Evolutionary conservation across 768 basidiomycete genomes (phyloP).

Genomic region (Pleurotus giganteus): DNA sequence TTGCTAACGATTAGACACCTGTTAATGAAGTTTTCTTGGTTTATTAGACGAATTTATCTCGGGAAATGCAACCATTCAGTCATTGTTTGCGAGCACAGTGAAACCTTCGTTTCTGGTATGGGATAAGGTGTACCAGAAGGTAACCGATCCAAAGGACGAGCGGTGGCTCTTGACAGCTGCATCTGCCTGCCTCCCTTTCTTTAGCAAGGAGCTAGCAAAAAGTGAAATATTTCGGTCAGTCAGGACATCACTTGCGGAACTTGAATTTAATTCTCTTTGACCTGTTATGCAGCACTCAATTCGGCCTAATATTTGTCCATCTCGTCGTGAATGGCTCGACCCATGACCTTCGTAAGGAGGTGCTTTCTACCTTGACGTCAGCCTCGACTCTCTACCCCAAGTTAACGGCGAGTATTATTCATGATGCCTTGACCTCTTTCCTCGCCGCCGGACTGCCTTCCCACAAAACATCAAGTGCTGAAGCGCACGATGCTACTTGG

Average conservation of each 20-base stretch:
- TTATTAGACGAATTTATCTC: slow-evolving; percentile 42
- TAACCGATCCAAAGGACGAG: slow-evolving; percentile 60
- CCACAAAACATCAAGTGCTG: slow-evolving; percentile 21
- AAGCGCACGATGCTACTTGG: slow-evolving; percentile 33
- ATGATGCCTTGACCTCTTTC: slow-evolving; percentile 54
- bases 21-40: slow-evolving; percentile 10
- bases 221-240: slow-evolving; percentile 56
- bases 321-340: slow-evolving; percentile 60
- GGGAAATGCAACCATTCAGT: slow-evolving; percentile 44
- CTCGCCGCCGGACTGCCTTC: slow-evolving; percentile 35
- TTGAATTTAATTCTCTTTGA: slow-evolving; percentile 3
- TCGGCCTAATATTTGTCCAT: slow-evolving; percentile 69
- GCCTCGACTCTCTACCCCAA: slow-evolving; percentile 40
- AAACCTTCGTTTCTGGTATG: slow-evolving; percentile 87
- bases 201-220: slow-evolving; percentile 48
- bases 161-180: slow-evolving; percentile 73
- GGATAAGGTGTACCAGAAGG: slow-evolving; percentile 84
- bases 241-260: not conserved
- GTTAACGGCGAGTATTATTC: slow-evolving; percentile 49
- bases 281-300: slow-evolving; percentile 40
- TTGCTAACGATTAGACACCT: slow-evolving; percentile 13
- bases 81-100: slow-evolving; percentile 43
- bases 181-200: slow-evolving; percentile 46
- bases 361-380: slow-evolving; percentile 39
- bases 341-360: slow-evolving; percentile 50